A percentile compares a stretch with the other conserved stretches of the same genome.
Evolutionary conservation across 176 grass and related monocot genomes (phyloP).

Genomic region (Eragrostis curvula): DNA sequence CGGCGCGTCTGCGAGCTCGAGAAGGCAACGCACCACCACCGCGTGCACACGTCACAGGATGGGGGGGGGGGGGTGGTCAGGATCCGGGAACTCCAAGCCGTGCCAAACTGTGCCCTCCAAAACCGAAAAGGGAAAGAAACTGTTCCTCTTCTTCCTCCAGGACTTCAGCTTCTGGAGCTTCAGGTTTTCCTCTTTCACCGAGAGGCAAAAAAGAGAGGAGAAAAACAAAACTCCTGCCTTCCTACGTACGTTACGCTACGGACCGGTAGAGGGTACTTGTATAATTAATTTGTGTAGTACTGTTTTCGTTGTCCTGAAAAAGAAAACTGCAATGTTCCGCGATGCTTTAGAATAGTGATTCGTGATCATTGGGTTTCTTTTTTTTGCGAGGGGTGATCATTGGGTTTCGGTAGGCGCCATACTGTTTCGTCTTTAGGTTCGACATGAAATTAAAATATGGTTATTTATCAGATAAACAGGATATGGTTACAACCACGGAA

Average conservation of each 20-base stretch:
- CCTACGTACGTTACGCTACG: too few species aligned
- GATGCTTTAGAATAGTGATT: neutral
- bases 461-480: too few species aligned
- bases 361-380: constrained; percentile 23
- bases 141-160: neutral
- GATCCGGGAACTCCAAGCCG: neutral
- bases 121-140: too few species aligned
- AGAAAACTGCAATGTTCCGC: neutral
- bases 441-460: neutral
- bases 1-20: neutral
- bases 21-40: constrained; percentile 8
- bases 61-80: too few species aligned
- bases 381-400: too few species aligned
- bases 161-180: neutral
- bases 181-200: neutral
- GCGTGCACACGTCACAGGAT: neutral
- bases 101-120: neutral
- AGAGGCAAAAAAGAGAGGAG: neutral
- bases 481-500: neutral
- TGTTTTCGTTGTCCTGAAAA: neutral
- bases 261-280: too few species aligned
- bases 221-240: too few species aligned
- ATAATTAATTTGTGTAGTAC: too few species aligned
- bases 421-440: neutral
- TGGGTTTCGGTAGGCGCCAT: neutral